These are phyloP conservation scores for Mycena sanguinolenta DNA, from an alignment of 768 basidiomycete genomes.

Conservation along the genomic window DNA sequence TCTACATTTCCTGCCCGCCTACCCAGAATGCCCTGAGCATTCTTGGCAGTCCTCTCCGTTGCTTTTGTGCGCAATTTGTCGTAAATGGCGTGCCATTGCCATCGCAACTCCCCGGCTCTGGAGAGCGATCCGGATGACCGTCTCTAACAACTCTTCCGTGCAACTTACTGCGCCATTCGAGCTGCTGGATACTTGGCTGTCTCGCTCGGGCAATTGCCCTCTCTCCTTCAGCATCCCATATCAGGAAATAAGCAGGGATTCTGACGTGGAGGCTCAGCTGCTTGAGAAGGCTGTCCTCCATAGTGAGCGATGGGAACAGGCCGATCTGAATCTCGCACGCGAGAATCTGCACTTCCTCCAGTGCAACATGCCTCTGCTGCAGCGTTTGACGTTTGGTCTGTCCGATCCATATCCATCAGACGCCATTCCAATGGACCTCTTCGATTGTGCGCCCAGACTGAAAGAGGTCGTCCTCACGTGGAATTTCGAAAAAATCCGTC, in stretches of 20 bases:
- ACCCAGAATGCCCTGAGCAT: background rate
- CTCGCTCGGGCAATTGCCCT: background rate
- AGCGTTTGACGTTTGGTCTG: background rate
- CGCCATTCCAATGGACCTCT: background rate
- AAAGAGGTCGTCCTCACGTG: background rate
- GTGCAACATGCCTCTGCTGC: background rate
- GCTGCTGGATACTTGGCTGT: background rate
- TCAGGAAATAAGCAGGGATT: background rate
- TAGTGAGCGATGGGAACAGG: background rate
- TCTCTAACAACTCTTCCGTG: too few relatives aligned
- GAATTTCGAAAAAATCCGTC: background rate
- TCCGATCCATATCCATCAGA: background rate
- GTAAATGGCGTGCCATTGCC: background rate
- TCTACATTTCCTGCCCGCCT: background rate
- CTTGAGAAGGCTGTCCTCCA: background rate
- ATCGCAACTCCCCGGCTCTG: background rate
- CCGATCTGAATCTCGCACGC: background rate
- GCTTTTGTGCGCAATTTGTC: background rate
- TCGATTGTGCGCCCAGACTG: background rate
- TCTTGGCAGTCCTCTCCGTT: background rate
- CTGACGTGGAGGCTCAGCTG: background rate
- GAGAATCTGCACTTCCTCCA: background rate
- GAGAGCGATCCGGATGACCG: background rate
- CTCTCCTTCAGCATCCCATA: background rate
- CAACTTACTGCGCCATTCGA: too few relatives aligned